A percentile compares a stretch with the other conserved stretches of the same genome.
phyloP scores from a whole-genome alignment of 768 basidiomycete species.

The Amanita pallidorosea region DNA sequence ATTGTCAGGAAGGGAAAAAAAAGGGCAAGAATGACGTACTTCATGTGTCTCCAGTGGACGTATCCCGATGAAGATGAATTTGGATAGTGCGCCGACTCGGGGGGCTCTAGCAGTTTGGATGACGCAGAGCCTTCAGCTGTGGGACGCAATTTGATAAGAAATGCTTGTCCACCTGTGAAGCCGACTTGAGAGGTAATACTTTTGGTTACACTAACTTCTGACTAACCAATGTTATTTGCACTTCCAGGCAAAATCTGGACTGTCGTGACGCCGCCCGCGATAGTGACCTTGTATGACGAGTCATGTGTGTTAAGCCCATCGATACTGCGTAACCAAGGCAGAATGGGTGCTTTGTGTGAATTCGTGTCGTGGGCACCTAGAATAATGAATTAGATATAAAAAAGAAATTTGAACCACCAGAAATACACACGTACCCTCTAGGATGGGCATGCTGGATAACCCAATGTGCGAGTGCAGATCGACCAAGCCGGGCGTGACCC shows the following conservation, averaged over 20 bases:
- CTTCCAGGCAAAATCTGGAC: constrained; percentile 59
- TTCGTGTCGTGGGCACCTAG: constrained; percentile 37
- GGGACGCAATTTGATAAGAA: constrained; percentile 64
- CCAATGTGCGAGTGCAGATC: constrained; percentile 38
- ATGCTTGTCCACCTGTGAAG: constrained; percentile 59
- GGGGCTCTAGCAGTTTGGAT: constrained; percentile 66
- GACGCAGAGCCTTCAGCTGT: constrained; percentile 60
- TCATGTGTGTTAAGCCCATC: constrained; percentile 69
- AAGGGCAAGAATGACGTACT: constrained; percentile 25
- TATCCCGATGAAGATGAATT: constrained; percentile 21
- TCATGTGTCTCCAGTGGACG: constrained; percentile 66
- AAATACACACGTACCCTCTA: constrained; percentile 17
- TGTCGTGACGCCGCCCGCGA: constrained; percentile 60
- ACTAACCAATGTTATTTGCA: constrained; percentile 40
- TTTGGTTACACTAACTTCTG: neutral
- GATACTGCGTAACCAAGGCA: constrained; percentile 51
- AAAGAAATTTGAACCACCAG: neutral
- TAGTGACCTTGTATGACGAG: constrained; percentile 35
- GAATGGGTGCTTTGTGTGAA: constrained; percentile 34
- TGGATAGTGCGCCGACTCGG: constrained; percentile 37
- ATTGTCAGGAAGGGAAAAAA: neutral
- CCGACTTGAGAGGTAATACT: neutral
- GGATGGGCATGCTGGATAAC: constrained; percentile 18
- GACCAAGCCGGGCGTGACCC: constrained; percentile 39
- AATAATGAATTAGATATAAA: too few relatives aligned